phyloP scores from a whole-genome alignment of 2,329 filamentous ascomycete species.

The Alternaria rosae region DNA sequence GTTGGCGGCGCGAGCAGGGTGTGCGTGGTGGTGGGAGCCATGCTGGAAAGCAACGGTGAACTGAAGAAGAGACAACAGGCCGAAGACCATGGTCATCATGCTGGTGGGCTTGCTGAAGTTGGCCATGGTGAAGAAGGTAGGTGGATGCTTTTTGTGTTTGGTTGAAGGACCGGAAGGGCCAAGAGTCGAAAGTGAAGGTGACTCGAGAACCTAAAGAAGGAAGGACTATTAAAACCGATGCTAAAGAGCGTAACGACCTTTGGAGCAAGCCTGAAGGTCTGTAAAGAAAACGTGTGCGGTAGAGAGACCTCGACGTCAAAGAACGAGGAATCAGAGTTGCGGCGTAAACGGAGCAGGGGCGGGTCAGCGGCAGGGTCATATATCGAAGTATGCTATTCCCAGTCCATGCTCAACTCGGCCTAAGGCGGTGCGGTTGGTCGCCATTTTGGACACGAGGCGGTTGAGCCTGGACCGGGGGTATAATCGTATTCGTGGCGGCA shows the following conservation, averaged over 20 bases:
- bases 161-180: conserved; percentile 16
- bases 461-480: conserved; percentile 27
- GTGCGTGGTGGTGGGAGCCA: conserved; percentile 30
- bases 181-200: conserved; percentile 18
- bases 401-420: conserved; percentile 30
- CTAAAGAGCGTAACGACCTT: conserved; percentile 48
- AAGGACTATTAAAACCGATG: conserved; percentile 20
- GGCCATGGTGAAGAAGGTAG: conserved; percentile 35
- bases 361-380: conserved; percentile 40
- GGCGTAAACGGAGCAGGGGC: conserved; percentile 34
- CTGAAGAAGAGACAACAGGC: conserved; percentile 44
- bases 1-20: conserved; percentile 20
- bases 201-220: conserved; percentile 16
- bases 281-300: conserved; percentile 26
- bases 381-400: conserved; percentile 32
- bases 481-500: conserved; percentile 24
- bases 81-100: conserved; percentile 44
- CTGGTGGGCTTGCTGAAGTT: conserved; percentile 46
- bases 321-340: conserved; percentile 41
- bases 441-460: conserved; percentile 32
- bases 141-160: conserved; percentile 10
- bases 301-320: conserved; percentile 39
- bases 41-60: conserved; percentile 40
- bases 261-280: conserved; percentile 41
- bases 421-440: conserved; percentile 20